phyloP scores from a whole-genome alignment of 2,329 filamentous ascomycete species.

The Fusarium sp. region DNA sequence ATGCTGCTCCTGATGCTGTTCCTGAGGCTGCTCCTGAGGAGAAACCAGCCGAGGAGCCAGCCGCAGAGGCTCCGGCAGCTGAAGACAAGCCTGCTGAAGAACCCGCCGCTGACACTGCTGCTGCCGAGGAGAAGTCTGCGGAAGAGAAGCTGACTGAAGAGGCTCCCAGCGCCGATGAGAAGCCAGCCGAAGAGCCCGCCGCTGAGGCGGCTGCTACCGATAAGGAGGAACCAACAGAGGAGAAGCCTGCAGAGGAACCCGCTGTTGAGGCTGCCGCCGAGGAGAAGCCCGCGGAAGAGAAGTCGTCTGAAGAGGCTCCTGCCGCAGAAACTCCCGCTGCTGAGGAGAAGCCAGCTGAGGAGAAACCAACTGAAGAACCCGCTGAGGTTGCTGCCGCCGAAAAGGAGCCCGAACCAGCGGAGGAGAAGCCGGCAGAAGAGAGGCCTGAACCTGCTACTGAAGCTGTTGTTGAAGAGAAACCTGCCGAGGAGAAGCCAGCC shows the following conservation, averaged over 20 bases:
- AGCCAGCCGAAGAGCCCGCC: background rate
- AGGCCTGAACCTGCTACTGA: background rate
- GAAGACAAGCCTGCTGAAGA: background rate
- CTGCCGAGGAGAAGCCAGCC: background rate
- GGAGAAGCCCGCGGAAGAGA: constrained; percentile 26
- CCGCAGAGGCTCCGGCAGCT: background rate
- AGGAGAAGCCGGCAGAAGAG: background rate
- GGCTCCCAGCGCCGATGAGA: constrained; percentile 1
- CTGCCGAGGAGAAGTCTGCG: background rate
- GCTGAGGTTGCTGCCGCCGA: background rate
- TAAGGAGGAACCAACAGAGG: constrained; percentile 3
- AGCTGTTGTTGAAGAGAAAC: constrained; percentile 5
- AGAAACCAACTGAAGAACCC: constrained; percentile 7
- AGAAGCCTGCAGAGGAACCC: constrained; percentile 10
- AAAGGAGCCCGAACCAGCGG: background rate
- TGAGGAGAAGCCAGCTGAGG: constrained; percentile 17
- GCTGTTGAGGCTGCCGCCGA: background rate
- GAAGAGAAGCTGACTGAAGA: constrained; percentile 12
- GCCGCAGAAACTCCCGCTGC: background rate
- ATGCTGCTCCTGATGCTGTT: background rate
- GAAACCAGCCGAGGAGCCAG: too few species aligned
- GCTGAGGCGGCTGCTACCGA: background rate
- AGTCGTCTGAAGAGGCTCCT: constrained; percentile 21
- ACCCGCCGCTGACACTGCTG: background rate
- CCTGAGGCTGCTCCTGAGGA: too few species aligned